Conservation (phyloP, 352 stramenopile species). For the Blastocystis sp. region DNA sequence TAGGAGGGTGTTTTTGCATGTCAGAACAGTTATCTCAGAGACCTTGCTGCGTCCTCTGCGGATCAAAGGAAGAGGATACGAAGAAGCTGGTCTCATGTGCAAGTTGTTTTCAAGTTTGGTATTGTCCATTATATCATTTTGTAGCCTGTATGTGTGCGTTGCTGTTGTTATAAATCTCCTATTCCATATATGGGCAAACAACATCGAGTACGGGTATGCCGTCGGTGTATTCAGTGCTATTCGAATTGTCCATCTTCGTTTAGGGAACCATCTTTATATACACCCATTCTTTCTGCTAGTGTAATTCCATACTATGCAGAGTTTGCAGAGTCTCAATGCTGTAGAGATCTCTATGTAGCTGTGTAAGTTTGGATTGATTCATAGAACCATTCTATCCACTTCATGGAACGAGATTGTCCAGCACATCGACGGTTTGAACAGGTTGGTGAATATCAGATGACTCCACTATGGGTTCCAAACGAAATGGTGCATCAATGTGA, state of each 20-base stretch:
- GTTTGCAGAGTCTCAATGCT: slow-evolving; percentile 47
- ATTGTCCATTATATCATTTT: neutral
- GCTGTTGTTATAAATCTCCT: slow-evolving; percentile 15
- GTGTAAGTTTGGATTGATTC: neutral
- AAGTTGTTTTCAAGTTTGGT: slow-evolving; percentile 21
- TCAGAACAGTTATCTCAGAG: neutral
- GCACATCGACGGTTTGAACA: neutral
- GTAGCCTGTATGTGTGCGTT: slow-evolving; percentile 23
- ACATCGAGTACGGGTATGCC: neutral
- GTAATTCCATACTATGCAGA: neutral
- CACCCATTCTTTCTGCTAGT: too few species aligned
- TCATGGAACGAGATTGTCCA: neutral
- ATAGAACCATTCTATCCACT: slow-evolving; percentile 6
- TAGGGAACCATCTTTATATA: neutral
- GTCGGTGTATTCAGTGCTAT: slow-evolving; percentile 8
- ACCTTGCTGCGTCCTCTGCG: neutral
- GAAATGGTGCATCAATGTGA: neutral
- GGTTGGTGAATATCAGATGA: neutral
- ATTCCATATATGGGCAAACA: slow-evolving; percentile 47
- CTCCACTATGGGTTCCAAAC: slow-evolving; percentile 46
- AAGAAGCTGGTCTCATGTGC: slow-evolving; percentile 15
- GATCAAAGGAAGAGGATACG: neutral
- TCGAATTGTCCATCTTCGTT: slow-evolving; percentile 5
- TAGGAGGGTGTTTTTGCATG: neutral
- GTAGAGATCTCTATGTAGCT: slow-evolving; percentile 47